These are phyloP conservation scores for Phytopythium mirpurense DNA, from an alignment of 352 stramenopile genomes.

Conservation along the genomic window DNA sequence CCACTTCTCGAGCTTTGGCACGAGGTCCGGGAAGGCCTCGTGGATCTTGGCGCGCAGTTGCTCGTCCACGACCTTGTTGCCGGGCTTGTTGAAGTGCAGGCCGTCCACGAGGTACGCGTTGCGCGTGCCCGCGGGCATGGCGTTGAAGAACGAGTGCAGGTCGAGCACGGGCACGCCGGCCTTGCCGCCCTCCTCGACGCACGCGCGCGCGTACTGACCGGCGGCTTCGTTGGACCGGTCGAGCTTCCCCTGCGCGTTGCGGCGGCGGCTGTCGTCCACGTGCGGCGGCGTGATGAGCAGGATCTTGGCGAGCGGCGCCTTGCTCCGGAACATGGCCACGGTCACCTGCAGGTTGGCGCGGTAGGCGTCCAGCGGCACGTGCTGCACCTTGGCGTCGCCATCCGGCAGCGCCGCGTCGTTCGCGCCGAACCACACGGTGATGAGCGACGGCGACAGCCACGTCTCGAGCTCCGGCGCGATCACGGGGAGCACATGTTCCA, in stretches of 20 bases:
- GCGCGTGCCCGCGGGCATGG: constrained; percentile 13
- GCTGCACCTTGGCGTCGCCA: constrained; percentile 17
- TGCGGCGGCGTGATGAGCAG: constrained; percentile 36
- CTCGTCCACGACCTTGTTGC: constrained; percentile 31
- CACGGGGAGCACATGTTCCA: constrained; percentile 17
- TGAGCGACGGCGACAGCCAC: constrained; percentile 22
- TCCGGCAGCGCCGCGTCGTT: constrained; percentile 37
- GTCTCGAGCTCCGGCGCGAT: constrained; percentile 19
- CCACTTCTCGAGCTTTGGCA: constrained; percentile 22
- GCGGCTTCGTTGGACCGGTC: constrained; percentile 27
- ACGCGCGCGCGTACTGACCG: constrained; percentile 28
- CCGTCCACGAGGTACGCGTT: constrained; percentile 33
- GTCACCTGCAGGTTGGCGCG: constrained; percentile 23
- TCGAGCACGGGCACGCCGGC: constrained; percentile 23
- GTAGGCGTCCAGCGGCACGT: constrained; percentile 40
- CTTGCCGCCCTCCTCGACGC: constrained; percentile 18
- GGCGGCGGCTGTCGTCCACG: constrained; percentile 23
- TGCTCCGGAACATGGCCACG: constrained; percentile 13
- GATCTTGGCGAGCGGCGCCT: constrained; percentile 17
- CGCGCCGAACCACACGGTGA: constrained; percentile 46
- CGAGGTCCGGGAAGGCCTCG: constrained; percentile 15
- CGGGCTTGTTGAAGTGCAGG: constrained; percentile 32
- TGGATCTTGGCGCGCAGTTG: constrained; percentile 30
- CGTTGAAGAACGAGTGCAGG: constrained; percentile 36
- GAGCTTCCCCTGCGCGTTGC: constrained; percentile 13